Conservation (phyloP, 1,284 basidiomycete species). For the Neonothopanus nambi region DNA sequence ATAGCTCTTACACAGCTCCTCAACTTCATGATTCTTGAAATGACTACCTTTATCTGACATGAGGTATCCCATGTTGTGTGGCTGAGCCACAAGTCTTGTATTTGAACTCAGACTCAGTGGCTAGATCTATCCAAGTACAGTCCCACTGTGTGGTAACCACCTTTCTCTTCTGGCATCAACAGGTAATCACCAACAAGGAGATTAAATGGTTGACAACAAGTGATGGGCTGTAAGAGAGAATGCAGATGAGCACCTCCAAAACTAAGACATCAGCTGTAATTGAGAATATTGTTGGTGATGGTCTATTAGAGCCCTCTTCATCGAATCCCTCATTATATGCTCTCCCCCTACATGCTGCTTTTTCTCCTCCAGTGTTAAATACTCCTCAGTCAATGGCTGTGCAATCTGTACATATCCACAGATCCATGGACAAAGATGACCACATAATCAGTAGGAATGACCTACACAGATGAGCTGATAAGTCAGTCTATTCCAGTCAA, state of each 20-base stretch:
- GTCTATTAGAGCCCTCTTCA: constrained; percentile 29
- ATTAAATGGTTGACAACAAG: constrained; percentile 33
- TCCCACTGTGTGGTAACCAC: constrained; percentile 29
- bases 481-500: too few relatives aligned
- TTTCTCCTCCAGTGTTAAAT: constrained; percentile 16
- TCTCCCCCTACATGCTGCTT: constrained; percentile 25
- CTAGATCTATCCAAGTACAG: constrained; percentile 29
- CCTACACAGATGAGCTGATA: too few relatives aligned
- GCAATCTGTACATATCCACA: constrained; percentile 25
- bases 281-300: constrained; percentile 28
- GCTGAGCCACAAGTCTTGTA: constrained; percentile 24
- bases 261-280: constrained; percentile 30
- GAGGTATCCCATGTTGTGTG: constrained; percentile 29
- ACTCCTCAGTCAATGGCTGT: constrained; percentile 11
- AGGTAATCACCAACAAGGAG: constrained; percentile 35
- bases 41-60: constrained; percentile 39
- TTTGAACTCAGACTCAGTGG: constrained; percentile 26
- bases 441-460: too few relatives aligned
- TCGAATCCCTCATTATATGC: constrained; percentile 30
- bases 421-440: constrained; percentile 28
- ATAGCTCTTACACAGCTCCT: constrained; percentile 26
- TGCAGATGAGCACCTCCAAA: constrained; percentile 28
- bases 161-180: constrained; percentile 31
- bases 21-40: constrained; percentile 35
- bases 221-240: constrained; percentile 35